Conservation (phyloP, 1,284 basidiomycete genomes). For the Boletellus deceptivus region DNA sequence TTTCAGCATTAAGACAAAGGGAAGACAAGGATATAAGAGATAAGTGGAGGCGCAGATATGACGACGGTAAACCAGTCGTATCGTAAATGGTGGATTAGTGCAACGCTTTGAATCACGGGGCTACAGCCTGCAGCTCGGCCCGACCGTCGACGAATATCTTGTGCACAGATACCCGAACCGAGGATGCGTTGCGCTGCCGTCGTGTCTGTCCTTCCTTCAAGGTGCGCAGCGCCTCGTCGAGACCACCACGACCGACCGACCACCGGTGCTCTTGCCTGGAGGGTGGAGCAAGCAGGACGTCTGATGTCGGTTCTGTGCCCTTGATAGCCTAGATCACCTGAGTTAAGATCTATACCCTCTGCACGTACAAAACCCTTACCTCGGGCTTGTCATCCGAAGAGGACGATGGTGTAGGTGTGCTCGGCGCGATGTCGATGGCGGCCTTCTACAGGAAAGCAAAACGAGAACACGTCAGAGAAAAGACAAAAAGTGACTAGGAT, state of each 20-base stretch:
- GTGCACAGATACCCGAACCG: slow-evolving; percentile 47
- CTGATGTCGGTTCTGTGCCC: not conserved
- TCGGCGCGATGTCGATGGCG: slow-evolving; percentile 66
- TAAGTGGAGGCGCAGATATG: not conserved
- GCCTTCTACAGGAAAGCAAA: slow-evolving; percentile 55
- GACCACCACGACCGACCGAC: slow-evolving; percentile 69
- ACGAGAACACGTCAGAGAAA: no score
- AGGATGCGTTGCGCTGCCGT: slow-evolving; percentile 46
- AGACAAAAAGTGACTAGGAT: no score
- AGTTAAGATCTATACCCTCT: not conserved
- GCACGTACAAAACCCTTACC: slow-evolving; percentile 3
- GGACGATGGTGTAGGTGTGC: slow-evolving; percentile 2
- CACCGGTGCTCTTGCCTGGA: slow-evolving; percentile 34
- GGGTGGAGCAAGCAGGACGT: slow-evolving; percentile 16
- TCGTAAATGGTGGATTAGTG: not conserved
- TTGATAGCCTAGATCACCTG: slow-evolving; percentile 10
- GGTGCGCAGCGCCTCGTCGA: slow-evolving; percentile 81
- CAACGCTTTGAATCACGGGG: not conserved
- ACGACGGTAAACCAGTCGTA: not conserved
- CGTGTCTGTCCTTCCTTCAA: slow-evolving; percentile 64
- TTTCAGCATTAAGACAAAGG: no score
- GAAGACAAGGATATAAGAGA: not conserved
- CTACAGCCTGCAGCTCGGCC: not conserved
- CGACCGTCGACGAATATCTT: slow-evolving; percentile 77
- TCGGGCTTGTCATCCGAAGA: slow-evolving; percentile 4